phyloP scores from a whole-genome alignment of 441 rosid genomes.

The Omphalea diandra region DNA sequence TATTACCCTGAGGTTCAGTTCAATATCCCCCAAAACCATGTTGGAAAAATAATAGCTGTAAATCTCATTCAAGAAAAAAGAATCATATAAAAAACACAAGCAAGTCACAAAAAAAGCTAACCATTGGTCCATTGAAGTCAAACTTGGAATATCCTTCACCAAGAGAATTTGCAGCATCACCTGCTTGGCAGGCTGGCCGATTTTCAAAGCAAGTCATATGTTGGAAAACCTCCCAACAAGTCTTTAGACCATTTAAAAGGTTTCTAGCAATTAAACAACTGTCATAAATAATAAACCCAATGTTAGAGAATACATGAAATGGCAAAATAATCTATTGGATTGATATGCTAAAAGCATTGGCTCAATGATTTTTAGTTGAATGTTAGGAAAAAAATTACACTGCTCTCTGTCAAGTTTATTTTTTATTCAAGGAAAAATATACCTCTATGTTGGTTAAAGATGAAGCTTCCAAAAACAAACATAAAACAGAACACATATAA shows the following conservation, averaged over 20 bases:
- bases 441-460: no score
- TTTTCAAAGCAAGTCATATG: conserved; percentile 74
- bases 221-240: conserved; percentile 91
- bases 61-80: neutral
- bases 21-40: conserved; percentile 16
- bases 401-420: no score
- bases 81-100: neutral
- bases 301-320: conserved; percentile 13
- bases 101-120: conserved; percentile 33
- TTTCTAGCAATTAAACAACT: conserved; percentile 94
- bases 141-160: conserved; percentile 82
- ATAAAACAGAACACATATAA: no score
- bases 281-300: conserved; percentile 28
- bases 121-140: conserved; percentile 75
- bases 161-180: conserved; percentile 58
- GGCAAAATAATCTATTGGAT: neutral
- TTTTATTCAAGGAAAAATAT: no score
- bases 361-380: no score
- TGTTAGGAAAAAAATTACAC: no score
- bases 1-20: conserved; percentile 51
- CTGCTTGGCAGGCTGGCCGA: conserved; percentile 56
- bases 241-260: conserved; percentile 86
- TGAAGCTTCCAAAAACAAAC: no score
- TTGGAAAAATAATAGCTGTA: neutral
- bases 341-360: neutral